Conservation (phyloP, 768 basidiomycete species). For the Pleurotus citrinopileatus region DNA sequence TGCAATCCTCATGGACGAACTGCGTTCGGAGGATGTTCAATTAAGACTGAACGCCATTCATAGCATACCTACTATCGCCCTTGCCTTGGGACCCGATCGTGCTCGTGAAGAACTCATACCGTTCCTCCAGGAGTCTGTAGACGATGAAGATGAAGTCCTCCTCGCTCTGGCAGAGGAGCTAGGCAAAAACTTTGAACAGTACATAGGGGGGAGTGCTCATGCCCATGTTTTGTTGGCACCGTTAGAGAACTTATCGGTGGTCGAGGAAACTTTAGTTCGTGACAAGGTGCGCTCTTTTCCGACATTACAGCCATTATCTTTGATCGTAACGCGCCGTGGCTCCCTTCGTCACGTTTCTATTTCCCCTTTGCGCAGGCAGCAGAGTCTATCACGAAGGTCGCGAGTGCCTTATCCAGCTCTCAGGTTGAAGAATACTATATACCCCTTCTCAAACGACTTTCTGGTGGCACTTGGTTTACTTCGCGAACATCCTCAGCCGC, state of each 20-base stretch:
- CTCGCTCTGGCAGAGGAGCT: conserved; percentile 95
- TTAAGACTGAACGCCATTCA: conserved; percentile 95
- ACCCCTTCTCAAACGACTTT: conserved; percentile 85
- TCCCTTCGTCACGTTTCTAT: no score
- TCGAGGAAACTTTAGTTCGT: conserved; percentile 96
- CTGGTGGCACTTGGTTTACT: conserved; percentile 98
- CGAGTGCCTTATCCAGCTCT: conserved; percentile 66
- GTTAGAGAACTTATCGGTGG: conserved; percentile 91
- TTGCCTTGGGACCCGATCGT: conserved; percentile 93
- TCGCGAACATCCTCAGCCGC: conserved; percentile 95
- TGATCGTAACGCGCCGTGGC: no score
- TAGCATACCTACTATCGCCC: conserved; percentile 95
- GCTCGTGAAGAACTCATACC: conserved; percentile 94
- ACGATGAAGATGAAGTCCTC: conserved; percentile 98
- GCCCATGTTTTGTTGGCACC: conserved; percentile 90
- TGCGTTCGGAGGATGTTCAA: conserved; percentile 96
- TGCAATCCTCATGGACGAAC: conserved; percentile 96
- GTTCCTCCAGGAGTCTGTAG: conserved; percentile 97
- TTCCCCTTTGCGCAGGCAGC: conserved; percentile 61
- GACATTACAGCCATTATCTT: not conserved
- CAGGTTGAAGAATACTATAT: conserved; percentile 91
- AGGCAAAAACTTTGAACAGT: conserved; percentile 89
- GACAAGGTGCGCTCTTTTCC: conserved; percentile 70
- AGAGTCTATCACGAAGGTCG: conserved; percentile 91
- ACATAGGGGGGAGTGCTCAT: conserved; percentile 84